Evolutionary conservation across 306 rosid species (phyloP).

Genomic region (Trichosanthes truncata): DNA sequence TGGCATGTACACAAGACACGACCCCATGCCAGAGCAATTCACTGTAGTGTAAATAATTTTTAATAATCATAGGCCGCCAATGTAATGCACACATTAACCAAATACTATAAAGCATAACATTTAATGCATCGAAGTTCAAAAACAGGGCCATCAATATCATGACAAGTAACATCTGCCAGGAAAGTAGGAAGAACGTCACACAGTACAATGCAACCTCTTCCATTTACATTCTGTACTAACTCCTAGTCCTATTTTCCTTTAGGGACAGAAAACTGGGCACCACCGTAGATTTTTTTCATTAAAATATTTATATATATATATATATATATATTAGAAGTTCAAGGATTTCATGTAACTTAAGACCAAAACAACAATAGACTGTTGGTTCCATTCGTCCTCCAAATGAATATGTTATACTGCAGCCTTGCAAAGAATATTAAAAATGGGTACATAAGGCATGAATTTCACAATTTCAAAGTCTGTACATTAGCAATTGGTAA

Average conservation of each 20-base stretch:
- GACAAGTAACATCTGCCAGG: background rate
- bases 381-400: background rate
- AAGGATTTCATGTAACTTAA: background rate
- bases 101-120: background rate
- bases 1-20: constrained; percentile 76
- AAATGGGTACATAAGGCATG: background rate
- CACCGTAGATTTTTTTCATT: background rate
- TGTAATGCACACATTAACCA: background rate
- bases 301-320: background rate
- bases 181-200: background rate
- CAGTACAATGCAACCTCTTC: background rate
- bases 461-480: background rate
- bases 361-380: background rate
- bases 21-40: constrained; percentile 59
- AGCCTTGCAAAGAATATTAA: background rate
- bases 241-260: background rate
- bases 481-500: background rate
- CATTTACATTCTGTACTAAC: background rate
- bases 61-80: background rate
- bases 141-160: background rate
- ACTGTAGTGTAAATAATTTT: constrained; percentile 38
- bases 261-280: background rate
- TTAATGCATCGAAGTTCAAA: background rate
- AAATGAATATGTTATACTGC: background rate
- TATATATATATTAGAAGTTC: background rate